These are phyloP conservation scores for Cutaneotrichosporon sp. DNA, from an alignment of 1,284 basidiomycete genomes.

Conservation along the genomic window DNA sequence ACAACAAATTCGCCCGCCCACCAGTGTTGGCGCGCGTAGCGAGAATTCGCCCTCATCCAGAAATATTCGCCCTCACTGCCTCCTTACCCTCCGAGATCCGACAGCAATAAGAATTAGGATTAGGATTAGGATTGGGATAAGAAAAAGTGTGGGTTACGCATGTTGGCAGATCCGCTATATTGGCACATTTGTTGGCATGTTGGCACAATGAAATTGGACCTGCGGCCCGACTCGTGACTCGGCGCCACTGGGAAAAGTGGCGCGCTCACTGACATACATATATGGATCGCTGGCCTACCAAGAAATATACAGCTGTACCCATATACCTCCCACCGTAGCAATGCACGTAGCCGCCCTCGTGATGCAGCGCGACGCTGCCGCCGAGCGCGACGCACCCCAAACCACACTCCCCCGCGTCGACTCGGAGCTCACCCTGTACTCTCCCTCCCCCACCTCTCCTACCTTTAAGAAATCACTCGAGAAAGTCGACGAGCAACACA, in stretches of 20 bases:
- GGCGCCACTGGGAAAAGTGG: background rate
- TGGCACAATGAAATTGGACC: slow-evolving; percentile 11
- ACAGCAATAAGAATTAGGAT: too few relatives aligned
- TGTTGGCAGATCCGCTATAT: slow-evolving; percentile 6
- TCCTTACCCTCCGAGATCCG: too few relatives aligned
- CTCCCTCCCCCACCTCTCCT: background rate
- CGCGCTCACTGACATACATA: background rate
- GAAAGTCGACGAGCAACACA: background rate
- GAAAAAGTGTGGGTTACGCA: background rate
- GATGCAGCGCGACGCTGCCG: slow-evolving; percentile 1
- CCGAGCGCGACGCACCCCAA: background rate
- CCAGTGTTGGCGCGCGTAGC: too few relatives aligned
- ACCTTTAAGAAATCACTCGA: background rate
- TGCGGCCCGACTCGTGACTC: background rate
- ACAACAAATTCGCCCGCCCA: background rate
- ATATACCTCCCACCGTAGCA: too few relatives aligned
- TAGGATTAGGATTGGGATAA: too few relatives aligned
- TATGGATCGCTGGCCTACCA: background rate
- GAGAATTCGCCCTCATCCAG: background rate
- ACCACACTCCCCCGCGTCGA: background rate
- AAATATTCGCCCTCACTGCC: too few relatives aligned
- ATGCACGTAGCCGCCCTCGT: slow-evolving; percentile 4
- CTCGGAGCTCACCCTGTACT: slow-evolving; percentile 1
- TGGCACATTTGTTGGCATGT: background rate
- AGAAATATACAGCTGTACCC: too few relatives aligned